These are phyloP conservation scores for Tetradesmus obliquus DNA, from an alignment of 139 green algal genomes.

Conservation along the genomic window DNA sequence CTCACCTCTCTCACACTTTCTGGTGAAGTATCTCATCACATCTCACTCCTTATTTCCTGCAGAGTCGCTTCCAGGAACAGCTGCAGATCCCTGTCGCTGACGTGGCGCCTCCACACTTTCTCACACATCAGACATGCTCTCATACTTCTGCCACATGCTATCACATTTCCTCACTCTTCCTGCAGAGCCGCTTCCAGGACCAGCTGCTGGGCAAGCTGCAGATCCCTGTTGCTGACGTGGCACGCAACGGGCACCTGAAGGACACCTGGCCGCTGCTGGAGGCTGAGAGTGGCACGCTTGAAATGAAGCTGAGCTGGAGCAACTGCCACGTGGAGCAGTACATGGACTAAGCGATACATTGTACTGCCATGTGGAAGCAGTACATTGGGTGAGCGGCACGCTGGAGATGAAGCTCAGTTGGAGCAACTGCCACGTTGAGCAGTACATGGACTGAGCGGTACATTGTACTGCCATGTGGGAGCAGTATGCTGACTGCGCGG, in stretches of 20 bases:
- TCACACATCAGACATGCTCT: too few relatives aligned
- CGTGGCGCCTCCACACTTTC: background rate
- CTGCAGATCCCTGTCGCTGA: conserved; percentile 65
- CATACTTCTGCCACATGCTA: too few relatives aligned
- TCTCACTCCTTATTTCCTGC: too few relatives aligned
- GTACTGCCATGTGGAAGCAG: background rate
- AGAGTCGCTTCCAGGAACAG: conserved; percentile 48
- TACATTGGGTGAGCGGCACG: background rate
- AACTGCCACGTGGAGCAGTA: conserved; percentile 41
- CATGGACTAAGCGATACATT: conserved; percentile 10
- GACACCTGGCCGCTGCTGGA: conserved; percentile 72
- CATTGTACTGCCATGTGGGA: background rate
- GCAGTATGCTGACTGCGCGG: background rate
- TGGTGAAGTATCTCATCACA: too few relatives aligned
- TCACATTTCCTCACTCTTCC: too few relatives aligned
- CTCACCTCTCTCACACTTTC: too few relatives aligned
- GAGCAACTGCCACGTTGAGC: conserved; percentile 36
- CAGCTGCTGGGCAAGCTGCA: conserved; percentile 63
- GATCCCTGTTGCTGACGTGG: conserved; percentile 69
- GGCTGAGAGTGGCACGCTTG: conserved; percentile 54
- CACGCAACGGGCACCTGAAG: conserved; percentile 69
- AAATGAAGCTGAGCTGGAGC: conserved; percentile 56
- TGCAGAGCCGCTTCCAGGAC: conserved; percentile 46
- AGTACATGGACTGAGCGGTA: conserved; percentile 21
- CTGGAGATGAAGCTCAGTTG: conserved; percentile 47